phyloP scores from a whole-genome alignment of 495 filamentous ascomycete genomes.

The Daldinia vernicosa region DNA sequence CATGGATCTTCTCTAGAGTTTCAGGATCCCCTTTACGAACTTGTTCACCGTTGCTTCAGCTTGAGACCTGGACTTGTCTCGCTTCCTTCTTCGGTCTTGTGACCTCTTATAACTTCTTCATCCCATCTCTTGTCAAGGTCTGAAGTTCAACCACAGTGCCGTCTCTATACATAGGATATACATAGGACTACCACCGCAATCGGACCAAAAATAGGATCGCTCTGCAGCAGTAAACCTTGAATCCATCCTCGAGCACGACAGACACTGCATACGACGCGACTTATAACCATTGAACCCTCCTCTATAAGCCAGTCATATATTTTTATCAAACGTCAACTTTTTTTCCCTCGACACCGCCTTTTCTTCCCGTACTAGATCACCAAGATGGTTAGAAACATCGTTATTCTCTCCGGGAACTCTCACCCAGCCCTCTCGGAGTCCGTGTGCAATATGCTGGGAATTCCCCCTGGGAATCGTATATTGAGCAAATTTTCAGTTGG shows the following conservation, averaged over 20 bases:
- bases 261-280: conserved; percentile 1
- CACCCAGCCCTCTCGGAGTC: conserved; percentile 86
- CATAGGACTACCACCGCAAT: conserved; percentile 37
- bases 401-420: conserved; percentile 91
- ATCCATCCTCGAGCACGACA: conserved; percentile 6
- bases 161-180: conserved; percentile 24
- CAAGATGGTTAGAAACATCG: conserved; percentile 93
- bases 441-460: conserved; percentile 86
- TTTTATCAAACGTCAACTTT: not conserved
- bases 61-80: conserved; percentile 18
- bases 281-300: not conserved
- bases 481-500: conserved; percentile 92
- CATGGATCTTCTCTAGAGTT: conserved; percentile 45
- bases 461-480: conserved; percentile 81
- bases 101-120: not conserved
- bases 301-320: conserved; percentile 6
- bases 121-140: conserved; percentile 7
- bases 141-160: conserved; percentile 13
- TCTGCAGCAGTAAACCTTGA: conserved; percentile 28
- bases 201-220: conserved; percentile 39
- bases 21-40: conserved; percentile 13
- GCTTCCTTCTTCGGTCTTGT: conserved; percentile 23
- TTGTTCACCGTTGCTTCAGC: conserved; percentile 14
- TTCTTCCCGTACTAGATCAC: conserved; percentile 16
- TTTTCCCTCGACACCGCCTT: conserved; percentile 23